Base-by-base conservation (phyloP, 768 basidiomycete genomes). In the Tulasnella sp. region DNA sequence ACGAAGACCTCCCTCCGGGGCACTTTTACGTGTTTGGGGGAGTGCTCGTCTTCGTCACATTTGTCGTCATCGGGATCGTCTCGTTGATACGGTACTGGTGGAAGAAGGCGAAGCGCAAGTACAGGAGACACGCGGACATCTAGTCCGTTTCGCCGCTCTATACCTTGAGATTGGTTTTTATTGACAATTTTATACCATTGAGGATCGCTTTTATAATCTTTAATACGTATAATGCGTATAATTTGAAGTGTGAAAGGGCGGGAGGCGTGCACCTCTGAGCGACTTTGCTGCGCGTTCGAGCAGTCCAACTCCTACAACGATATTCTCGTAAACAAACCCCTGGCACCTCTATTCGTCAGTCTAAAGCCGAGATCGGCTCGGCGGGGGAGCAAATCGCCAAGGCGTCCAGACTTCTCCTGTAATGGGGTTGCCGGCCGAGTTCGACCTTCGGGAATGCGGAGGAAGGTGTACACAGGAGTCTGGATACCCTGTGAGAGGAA, bases 61-160 rank as follows among this genome's bases (percentile, higher is more conserved):
- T 87, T 18, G 85, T 91, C 46, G 82, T 88, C n/a, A 81, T 82
- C 29, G 81, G 83, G 0, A 90, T 88, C 81, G 80, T 88, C 3
- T 73, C 61, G 3, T 73, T 91, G 46, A 88, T 93, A 5, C 85
- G 90, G 48, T 85, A 85, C 77, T 93, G 93, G 93, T 91, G 90
- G 89, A 84, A 86, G 48, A 84, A 84, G 73, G 90, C 90, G 13
- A 88, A 88, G 82, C 81, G 83, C 81, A 87, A 83, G 78, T 83
- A 72, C 44, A 20, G 71, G n/a, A 72, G 39, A 46, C 71, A 72
- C 26, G 44, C 39, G 6, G 71, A 72, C 37, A 72, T 72, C 37
- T 72, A 40, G 37, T 26, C 37, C 11, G 51, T 35, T 26, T 1
- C n/a, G 0, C n/a, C 11, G 23, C n/a, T 51, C 51, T 51, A 51